Base-by-base conservation (phyloP, 1,284 basidiomycete genomes). In the Phellinidium pouzarii region DNA sequence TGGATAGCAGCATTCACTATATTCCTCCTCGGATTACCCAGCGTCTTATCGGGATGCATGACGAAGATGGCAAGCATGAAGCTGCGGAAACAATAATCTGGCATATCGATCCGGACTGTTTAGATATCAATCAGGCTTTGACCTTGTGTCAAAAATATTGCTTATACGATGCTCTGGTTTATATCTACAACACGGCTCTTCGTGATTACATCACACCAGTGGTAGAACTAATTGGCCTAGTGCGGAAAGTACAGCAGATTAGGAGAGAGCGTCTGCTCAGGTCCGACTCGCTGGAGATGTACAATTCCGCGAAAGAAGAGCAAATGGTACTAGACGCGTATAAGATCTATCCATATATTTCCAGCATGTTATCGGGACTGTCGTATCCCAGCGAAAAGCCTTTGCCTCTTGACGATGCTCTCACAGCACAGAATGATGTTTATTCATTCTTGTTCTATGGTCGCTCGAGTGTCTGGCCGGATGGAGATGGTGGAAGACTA, bases 41-140 rank as follows among this genome's bases (percentile, higher is more conserved):
- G 66, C 78, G 83, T 41, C 72, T 99, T 20, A 77, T 99, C 45
- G 77, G 78, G 1, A 73, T 91, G 54, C 89, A 96, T 60, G 86
- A 87, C 48, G 79, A 85, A 34, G 77, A 82, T 37, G 74, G 74
- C 4, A 80, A 86, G 51, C 84, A 86, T 19, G 87, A 88, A 47
- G 74, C 83, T 2, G 90, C 91, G 1, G 94, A 99, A 65, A 78
- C 81, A 37, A 75, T 99, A 54, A 95, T 99, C 51, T 97, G 94
- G 91, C 92, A 96, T 65, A 91, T 98, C 55, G 90, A 97, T 60
- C 93, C 95, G 0, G 73, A 80, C 12, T 91, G 86, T 60, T 72
- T 99, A 54, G 96, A 99, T 64, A 85, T 98, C 66, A 90, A 99
- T 64, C 96, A 98, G 68, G 87, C 88, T 0, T 85, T 98, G 56